phyloP scores from a whole-genome alignment of 257 asterid species.

The Hygrophila difformis region DNA sequence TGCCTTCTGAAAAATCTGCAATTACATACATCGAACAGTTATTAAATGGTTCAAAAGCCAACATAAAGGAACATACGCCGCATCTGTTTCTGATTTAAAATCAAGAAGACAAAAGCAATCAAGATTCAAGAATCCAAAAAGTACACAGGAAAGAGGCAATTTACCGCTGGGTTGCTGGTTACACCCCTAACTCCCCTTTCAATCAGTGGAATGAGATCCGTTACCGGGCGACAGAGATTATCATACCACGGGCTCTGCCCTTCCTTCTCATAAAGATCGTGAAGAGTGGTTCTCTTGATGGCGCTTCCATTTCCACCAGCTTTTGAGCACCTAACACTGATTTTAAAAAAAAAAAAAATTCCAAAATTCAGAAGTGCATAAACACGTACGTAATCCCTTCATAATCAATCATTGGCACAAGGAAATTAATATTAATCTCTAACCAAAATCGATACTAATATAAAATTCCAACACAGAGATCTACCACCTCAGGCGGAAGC shows the following conservation, averaged over 20 bases:
- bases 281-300: slow-evolving; percentile 74
- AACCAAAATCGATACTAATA: not conserved
- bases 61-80: not conserved
- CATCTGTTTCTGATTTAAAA: not conserved
- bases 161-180: slow-evolving; percentile 99
- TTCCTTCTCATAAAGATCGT: slow-evolving; percentile 88
- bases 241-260: slow-evolving; percentile 99
- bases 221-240: slow-evolving; percentile 92
- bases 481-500: not conserved
- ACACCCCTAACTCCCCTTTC: slow-evolving; percentile 94
- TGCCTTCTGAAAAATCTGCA: slow-evolving; percentile 98
- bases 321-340: slow-evolving; percentile 74
- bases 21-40: not conserved
- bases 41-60: no score
- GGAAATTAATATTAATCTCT: not conserved
- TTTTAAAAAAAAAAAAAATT: not conserved
- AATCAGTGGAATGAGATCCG: slow-evolving; percentile 91
- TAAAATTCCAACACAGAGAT: not conserved
- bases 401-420: no score
- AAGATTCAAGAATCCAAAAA: not conserved
- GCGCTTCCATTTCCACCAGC: slow-evolving; percentile 68
- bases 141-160: not conserved
- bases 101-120: not conserved
- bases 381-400: not conserved
- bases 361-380: not conserved